phyloP scores from a whole-genome alignment of 371 early-diverging fungal genomes.

The Sporodiniella umbellata region DNA sequence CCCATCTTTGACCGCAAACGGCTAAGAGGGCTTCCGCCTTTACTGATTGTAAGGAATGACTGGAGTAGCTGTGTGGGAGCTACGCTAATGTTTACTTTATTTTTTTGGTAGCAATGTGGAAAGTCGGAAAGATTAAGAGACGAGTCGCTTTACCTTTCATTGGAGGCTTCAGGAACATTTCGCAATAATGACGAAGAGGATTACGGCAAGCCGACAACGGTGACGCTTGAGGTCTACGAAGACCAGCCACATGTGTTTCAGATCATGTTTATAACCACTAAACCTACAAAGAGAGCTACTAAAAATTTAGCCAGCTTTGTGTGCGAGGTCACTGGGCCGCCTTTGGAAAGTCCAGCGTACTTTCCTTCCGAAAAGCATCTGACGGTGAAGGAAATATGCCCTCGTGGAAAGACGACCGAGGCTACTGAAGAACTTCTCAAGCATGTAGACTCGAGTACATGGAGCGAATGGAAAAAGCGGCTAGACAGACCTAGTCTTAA shows the following conservation, averaged over 20 bases:
- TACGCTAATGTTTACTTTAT: too few species aligned
- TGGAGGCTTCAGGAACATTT: conserved; percentile 28
- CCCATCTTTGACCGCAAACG: conserved; percentile 42
- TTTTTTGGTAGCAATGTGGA: conserved; percentile 51
- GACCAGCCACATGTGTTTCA: conserved; percentile 85
- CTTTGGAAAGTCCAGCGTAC: neutral
- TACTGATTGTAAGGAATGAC: conserved; percentile 36
- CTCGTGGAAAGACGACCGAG: conserved; percentile 22
- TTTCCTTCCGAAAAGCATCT: conserved; percentile 9
- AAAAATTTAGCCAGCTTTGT: conserved; percentile 26
- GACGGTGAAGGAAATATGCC: conserved; percentile 10
- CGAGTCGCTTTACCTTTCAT: conserved; percentile 49
- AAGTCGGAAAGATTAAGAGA: conserved; percentile 65
- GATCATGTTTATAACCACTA: conserved; percentile 35
- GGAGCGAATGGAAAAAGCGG: conserved; percentile 26
- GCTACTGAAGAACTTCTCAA: conserved; percentile 12
- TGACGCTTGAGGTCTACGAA: conserved; percentile 44
- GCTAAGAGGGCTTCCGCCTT: conserved; percentile 39
- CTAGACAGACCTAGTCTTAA: conserved; percentile 22
- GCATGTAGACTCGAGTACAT: conserved; percentile 10
- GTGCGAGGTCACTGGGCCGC: conserved; percentile 10
- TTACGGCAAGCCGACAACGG: conserved; percentile 13
- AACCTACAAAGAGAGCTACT: conserved; percentile 16
- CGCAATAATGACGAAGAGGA: conserved; percentile 15
- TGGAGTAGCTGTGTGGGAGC: neutral